A percentile compares a stretch with the other conserved stretches of the same genome.
Evolutionary conservation across 129 eudicot genomes (phyloP).

Genomic region (Chrysanthemum lavandulifolium): DNA sequence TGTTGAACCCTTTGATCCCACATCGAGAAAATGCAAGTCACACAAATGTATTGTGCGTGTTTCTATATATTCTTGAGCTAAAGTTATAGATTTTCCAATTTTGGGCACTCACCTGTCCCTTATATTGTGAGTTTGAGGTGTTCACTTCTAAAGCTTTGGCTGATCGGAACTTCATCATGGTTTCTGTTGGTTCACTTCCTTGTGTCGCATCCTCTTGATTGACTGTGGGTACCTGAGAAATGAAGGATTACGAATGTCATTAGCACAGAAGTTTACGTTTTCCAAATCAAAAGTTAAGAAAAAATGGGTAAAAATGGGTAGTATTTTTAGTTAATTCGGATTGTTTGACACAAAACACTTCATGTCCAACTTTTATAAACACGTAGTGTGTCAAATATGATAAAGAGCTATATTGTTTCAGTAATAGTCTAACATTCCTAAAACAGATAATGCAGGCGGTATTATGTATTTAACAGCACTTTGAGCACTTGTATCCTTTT

Average conservation of each 20-base stretch:
- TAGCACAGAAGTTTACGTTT: background rate
- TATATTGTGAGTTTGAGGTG: slow-evolving; percentile 7
- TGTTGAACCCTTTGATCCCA: background rate
- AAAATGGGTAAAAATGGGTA: no score
- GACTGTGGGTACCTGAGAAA: slow-evolving; percentile 55
- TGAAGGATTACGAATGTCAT: background rate
- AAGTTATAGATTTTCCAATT: background rate
- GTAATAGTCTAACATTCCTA: no score
- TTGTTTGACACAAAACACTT: no score
- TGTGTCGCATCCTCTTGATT: slow-evolving; percentile 59
- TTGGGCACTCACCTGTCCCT: slow-evolving; percentile 31
- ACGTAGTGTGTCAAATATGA: no score
- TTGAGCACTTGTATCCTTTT: no score
- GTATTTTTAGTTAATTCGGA: no score
- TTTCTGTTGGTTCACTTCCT: slow-evolving; percentile 53
- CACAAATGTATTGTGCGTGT: background rate
- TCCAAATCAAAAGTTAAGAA: background rate
- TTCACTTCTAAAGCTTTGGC: slow-evolving; percentile 46
- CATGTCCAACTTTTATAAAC: no score
- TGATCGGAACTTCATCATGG: slow-evolving; percentile 56
- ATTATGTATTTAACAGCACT: no score
- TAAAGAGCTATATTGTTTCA: no score
- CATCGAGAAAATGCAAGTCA: background rate
- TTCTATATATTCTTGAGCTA: background rate
- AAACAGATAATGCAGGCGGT: no score